Base-by-base conservation (phyloP, 2,329 filamentous ascomycete genomes). In the Lomentospora prolificans region DNA sequence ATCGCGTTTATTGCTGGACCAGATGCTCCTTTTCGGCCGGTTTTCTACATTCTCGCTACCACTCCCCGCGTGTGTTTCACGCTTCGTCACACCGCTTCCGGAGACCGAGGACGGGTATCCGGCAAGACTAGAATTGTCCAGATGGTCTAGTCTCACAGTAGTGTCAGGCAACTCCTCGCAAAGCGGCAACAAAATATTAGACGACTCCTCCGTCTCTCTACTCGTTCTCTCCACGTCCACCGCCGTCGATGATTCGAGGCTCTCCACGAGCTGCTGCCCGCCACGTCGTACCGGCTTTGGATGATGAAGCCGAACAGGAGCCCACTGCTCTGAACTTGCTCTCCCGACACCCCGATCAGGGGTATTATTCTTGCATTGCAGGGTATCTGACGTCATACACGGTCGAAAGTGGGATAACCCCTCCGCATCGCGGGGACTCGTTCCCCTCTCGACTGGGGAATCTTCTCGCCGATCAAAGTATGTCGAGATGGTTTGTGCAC, bases 101-200 rank as follows among this genome's bases (percentile, higher is more conserved):
- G 22, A 17, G 2, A 25, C 44, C 6, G 44, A 48, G 5, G 44
- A 7, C 22, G 17, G 44, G 44, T 22, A 25, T 14, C 22, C 22
- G n/a, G 44, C 44, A 48, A 48, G 17, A 9, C 44, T 48, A n/a
- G 17, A 48, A 25, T 30, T 14, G 12, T 55, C 53, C 3, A 55
- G 53, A 22, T 31, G 31, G 25, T 50, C 53, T 5, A 55, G 41
- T 8, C 41, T 44, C 53, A 55, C 27, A 3, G 25, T 48, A 4
- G 33, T 17, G 17, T 55, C 41, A 17, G 53, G 53, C n/a, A 55
- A 31, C 25, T 44, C 46, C 8, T 55, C 41, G 17, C 41, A 48
- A n/a, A 55, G 41, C 3, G 53, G 53, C 27, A 55, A 17, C 41
- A 55, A 17, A 27, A 48, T 55, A 25, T 55, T 41, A 28, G 39